A percentile compares a stretch with the other conserved stretches of the same genome.
These are phyloP conservation scores for Sporothrix protearum DNA, from an alignment of 2,329 filamentous ascomycete species.

Conservation along the genomic window DNA sequence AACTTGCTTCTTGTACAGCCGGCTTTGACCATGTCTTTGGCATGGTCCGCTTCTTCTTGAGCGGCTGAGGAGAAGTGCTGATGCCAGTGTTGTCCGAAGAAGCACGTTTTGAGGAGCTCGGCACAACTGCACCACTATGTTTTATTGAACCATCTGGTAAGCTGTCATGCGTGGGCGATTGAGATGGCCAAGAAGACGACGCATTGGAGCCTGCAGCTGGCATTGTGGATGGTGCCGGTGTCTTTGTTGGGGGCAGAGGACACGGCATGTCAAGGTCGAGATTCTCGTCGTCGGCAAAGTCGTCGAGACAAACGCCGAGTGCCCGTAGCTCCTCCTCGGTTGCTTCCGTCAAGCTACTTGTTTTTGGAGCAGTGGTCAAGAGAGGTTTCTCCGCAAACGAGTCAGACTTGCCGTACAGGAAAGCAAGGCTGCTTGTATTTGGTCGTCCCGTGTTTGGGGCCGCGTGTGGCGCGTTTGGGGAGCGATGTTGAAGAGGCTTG, in stretches of 20 bases:
- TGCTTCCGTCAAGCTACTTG: background rate
- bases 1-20: conserved; percentile 38
- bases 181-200: conserved; percentile 68
- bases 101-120: conserved; percentile 41
- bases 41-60: conserved; percentile 61
- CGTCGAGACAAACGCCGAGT: conserved; percentile 61
- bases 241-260: conserved; percentile 42
- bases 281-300: conserved; percentile 81
- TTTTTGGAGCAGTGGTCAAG: conserved; percentile 6
- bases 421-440: conserved; percentile 9
- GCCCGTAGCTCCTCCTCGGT: conserved; percentile 17
- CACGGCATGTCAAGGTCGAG: conserved; percentile 65
- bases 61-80: conserved; percentile 34
- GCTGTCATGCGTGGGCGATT: conserved; percentile 49
- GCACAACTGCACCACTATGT: background rate
- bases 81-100: conserved; percentile 35
- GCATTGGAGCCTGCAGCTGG: background rate
- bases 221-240: conserved; percentile 30
- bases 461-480: conserved; percentile 36
- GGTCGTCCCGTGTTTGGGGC: background rate
- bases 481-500: conserved; percentile 36
- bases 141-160: conserved; percentile 27
- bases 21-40: conserved; percentile 48
- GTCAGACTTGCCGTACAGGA: conserved; percentile 29
- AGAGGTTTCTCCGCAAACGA: conserved; percentile 47